Percentiles rank a stretch among this genome's conserved stretches.
Evolutionary conservation across 2,329 filamentous ascomycete species (phyloP).

Genomic region (Cordyceps fumosorosea): DNA sequence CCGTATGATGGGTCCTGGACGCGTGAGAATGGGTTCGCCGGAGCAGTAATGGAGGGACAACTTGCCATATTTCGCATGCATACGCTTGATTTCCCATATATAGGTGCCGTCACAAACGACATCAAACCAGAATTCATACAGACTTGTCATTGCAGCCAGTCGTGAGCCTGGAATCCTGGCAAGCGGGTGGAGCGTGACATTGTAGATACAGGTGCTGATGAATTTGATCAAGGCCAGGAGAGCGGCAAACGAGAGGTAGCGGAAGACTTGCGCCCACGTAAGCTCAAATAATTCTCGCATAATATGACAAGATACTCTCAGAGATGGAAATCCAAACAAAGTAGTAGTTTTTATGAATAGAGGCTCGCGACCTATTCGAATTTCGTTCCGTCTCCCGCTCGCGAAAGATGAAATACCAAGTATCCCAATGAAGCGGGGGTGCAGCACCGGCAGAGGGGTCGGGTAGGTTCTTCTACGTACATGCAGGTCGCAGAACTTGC

Average conservation of each 20-base stretch:
- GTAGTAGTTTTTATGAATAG: too few relatives aligned
- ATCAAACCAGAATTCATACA: not conserved
- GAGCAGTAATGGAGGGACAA: not conserved
- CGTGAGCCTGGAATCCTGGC: not conserved
- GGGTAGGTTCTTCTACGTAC: too few relatives aligned
- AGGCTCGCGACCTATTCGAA: too few relatives aligned
- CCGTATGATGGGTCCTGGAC: conserved; percentile 25
- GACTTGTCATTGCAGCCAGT: not conserved
- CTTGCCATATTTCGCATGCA: not conserved
- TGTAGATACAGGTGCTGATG: not conserved
- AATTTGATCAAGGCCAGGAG: not conserved
- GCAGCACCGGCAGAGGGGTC: too few relatives aligned
- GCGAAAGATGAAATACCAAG: too few relatives aligned
- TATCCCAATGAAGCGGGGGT: too few relatives aligned
- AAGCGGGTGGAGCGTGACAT: not conserved
- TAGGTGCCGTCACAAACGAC: not conserved
- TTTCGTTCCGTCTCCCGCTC: too few relatives aligned
- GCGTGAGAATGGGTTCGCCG: not conserved
- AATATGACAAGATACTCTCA: too few relatives aligned
- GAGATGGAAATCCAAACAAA: too few relatives aligned
- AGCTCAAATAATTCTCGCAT: too few relatives aligned
- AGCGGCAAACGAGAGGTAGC: not conserved
- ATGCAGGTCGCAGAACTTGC: too few relatives aligned
- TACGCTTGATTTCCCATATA: not conserved
- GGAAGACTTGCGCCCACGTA: too few relatives aligned